phyloP scores from a whole-genome alignment of 495 filamentous ascomycete species.

The Neurospora tetrasperma region DNA sequence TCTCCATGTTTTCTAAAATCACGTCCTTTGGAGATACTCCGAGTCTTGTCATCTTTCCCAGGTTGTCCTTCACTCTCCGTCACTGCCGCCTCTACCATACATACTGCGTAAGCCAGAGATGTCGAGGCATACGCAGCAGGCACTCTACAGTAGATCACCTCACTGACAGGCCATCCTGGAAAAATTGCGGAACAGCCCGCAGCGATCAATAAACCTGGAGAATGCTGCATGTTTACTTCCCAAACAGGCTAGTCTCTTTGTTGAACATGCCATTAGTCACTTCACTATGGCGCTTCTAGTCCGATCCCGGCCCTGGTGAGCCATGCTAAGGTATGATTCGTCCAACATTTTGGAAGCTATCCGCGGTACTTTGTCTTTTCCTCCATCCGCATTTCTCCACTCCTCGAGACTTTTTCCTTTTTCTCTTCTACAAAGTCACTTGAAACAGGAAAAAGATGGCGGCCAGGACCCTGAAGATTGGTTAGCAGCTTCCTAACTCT shows the following conservation, averaged over 20 bases:
- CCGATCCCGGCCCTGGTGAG: neutral
- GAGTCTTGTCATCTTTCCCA: neutral
- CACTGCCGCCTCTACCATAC: neutral
- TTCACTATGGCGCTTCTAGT: neutral
- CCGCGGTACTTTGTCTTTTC: neutral
- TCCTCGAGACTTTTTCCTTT: neutral
- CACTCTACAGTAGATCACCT: neutral
- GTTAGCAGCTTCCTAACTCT: conserved; percentile 27
- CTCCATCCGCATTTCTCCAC: neutral
- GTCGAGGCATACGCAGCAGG: neutral
- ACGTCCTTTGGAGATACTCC: neutral
- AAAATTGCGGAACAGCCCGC: neutral
- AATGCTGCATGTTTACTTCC: neutral
- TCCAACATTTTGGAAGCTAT: neutral
- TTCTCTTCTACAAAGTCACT: conserved; percentile 14
- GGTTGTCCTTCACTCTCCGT: neutral
- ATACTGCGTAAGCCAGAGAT: neutral
- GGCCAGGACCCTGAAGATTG: conserved; percentile 49
- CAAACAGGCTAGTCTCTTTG: neutral
- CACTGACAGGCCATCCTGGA: neutral
- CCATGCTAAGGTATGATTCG: neutral
- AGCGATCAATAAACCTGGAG: neutral
- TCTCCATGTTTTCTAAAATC: neutral
- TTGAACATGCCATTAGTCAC: neutral
- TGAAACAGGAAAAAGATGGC: conserved; percentile 33